phyloP scores from a whole-genome alignment of 2,329 filamentous ascomycete species.

The Calonectria henricotiae region DNA sequence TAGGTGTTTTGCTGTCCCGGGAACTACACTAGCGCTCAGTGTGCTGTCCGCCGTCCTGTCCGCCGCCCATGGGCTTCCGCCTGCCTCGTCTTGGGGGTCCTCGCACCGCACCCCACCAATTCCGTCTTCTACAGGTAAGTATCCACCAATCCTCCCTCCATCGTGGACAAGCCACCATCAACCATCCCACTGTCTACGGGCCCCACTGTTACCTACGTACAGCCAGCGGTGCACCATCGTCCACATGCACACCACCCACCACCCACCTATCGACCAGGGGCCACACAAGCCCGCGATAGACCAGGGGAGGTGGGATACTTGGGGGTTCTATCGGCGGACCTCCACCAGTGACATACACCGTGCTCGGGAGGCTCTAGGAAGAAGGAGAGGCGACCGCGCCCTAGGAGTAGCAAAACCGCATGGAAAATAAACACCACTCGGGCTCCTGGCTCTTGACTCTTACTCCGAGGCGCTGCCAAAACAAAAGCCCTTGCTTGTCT shows the following conservation, averaged over 20 bases:
- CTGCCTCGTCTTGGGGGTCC: slow-evolving; percentile 19
- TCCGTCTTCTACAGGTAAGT: slow-evolving; percentile 39
- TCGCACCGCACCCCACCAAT: slow-evolving; percentile 42
- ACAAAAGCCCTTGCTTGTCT: slow-evolving; percentile 21
- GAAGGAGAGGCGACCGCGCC: neutral
- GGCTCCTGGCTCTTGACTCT: neutral
- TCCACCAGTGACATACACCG: slow-evolving; percentile 32
- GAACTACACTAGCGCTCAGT: slow-evolving; percentile 30
- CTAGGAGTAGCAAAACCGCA: neutral
- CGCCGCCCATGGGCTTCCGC: slow-evolving; percentile 15
- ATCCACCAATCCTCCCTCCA: slow-evolving; percentile 45
- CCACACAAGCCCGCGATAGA: slow-evolving; percentile 41
- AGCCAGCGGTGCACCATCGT: slow-evolving; percentile 33
- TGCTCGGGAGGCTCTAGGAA: slow-evolving; percentile 18
- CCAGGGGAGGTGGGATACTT: slow-evolving; percentile 31
- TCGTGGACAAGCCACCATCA: slow-evolving; percentile 44
- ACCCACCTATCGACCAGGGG: slow-evolving; percentile 48
- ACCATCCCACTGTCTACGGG: slow-evolving; percentile 45
- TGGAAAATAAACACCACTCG: neutral
- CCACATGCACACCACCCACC: slow-evolving; percentile 40
- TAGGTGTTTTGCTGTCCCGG: slow-evolving; percentile 23
- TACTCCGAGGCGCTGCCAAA: slow-evolving; percentile 11
- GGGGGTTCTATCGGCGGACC: slow-evolving; percentile 31
- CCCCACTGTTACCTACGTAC: slow-evolving; percentile 43
- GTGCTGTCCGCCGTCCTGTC: slow-evolving; percentile 30